Conservation (phyloP, 2,329 filamentous ascomycete genomes). For the Fusarium caatingaense region DNA sequence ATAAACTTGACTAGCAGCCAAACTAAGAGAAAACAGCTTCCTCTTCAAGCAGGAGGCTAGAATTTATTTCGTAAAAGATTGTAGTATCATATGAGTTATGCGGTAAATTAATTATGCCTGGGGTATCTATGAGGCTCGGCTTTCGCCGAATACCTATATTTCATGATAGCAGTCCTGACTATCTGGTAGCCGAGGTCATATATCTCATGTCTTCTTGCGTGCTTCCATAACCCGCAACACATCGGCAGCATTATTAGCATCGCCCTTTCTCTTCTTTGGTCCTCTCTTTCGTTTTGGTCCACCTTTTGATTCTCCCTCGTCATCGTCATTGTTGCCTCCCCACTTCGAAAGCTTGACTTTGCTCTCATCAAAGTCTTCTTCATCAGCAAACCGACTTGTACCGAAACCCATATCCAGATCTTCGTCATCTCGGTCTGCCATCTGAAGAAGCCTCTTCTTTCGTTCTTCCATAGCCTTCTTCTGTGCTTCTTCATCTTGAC, state of each 20-base stretch:
- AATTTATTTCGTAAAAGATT: not conserved
- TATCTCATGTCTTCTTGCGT: slow-evolving; percentile 55
- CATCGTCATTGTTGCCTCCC: slow-evolving; percentile 64
- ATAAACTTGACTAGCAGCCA: slow-evolving; percentile 14
- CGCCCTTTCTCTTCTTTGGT: slow-evolving; percentile 80
- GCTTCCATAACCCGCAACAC: slow-evolving; percentile 82
- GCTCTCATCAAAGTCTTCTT: slow-evolving; percentile 79
- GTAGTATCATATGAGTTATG: not conserved
- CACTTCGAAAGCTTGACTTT: slow-evolving; percentile 77
- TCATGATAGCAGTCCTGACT: slow-evolving; percentile 21
- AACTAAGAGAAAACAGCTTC: slow-evolving; percentile 25
- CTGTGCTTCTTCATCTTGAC: slow-evolving; percentile 55
- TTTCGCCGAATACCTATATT: slow-evolving; percentile 10
- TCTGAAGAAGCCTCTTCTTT: slow-evolving; percentile 78
- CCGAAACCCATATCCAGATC: slow-evolving; percentile 97
- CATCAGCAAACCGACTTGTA: slow-evolving; percentile 85
- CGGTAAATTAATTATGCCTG: not conserved
- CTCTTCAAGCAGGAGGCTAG: slow-evolving; percentile 21
- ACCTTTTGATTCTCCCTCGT: slow-evolving; percentile 56
- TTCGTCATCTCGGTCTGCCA: slow-evolving; percentile 81
- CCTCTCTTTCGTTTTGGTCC: slow-evolving; percentile 74
- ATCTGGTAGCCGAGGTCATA: not conserved
- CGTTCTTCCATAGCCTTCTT: slow-evolving; percentile 72
- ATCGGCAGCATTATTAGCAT: slow-evolving; percentile 81
- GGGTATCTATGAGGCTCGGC: slow-evolving; percentile 21